Evolutionary conservation across 1,284 basidiomycete genomes (phyloP).

Genomic region (Grifola frondosa): DNA sequence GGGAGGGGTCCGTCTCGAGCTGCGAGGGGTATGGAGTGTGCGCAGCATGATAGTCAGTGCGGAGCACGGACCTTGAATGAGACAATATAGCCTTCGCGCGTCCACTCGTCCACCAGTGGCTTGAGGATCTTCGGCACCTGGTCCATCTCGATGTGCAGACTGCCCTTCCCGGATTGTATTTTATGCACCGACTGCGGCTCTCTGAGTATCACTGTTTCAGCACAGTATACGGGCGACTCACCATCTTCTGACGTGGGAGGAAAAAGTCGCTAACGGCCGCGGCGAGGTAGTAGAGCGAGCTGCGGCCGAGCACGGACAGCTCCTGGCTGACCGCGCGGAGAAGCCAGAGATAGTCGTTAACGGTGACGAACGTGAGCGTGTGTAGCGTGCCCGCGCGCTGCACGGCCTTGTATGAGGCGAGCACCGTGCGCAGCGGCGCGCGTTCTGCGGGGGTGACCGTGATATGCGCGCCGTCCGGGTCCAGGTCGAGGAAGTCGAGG

Average conservation of each 20-base stretch:
- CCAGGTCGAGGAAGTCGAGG: constrained; percentile 90
- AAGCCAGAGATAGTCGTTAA: constrained; percentile 96
- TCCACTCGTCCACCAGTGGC: constrained; percentile 93
- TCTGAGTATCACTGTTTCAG: not conserved
- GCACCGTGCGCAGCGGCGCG: constrained; percentile 68
- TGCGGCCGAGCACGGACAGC: constrained; percentile 64
- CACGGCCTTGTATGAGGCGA: constrained; percentile 82
- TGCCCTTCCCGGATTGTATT: constrained; percentile 95
- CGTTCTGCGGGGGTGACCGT: constrained; percentile 66
- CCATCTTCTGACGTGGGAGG: constrained; percentile 87
- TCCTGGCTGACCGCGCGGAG: constrained; percentile 81
- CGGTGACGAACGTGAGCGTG: constrained; percentile 89
- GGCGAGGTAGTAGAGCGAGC: constrained; percentile 93
- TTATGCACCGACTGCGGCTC: constrained; percentile 86
- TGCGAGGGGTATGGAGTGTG: constrained; percentile 33
- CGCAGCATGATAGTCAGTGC: constrained; percentile 5
- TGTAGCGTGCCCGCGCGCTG: constrained; percentile 75
- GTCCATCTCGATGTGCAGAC: constrained; percentile 95
- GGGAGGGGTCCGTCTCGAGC: constrained; percentile 87
- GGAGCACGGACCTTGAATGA: constrained; percentile 84
- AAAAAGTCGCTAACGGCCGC: constrained; percentile 99
- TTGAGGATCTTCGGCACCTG: constrained; percentile 96
- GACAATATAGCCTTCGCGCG: constrained; percentile 87
- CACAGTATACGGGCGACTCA: constrained; percentile 37
- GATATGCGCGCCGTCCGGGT: constrained; percentile 46